Evolutionary conservation across 2,329 filamentous ascomycete species (phyloP).

Genomic region (Parastagonospora nodorum): DNA sequence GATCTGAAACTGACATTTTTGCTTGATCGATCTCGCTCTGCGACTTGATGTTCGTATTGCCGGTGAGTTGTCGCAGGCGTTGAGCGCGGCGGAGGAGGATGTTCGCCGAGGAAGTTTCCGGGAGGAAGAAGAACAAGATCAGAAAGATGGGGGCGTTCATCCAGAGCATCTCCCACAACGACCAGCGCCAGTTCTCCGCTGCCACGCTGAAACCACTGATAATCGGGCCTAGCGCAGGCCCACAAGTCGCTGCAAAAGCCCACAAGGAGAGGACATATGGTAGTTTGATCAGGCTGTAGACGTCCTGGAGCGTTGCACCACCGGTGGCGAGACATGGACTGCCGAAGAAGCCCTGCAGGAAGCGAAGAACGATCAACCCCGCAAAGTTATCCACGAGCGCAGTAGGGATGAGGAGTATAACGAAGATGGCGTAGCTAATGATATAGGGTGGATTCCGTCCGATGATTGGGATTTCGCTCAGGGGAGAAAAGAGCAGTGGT

Average conservation of each 20-base stretch:
- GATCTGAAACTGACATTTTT: conserved; percentile 42
- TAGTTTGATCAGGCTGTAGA: conserved; percentile 50
- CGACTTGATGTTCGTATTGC: conserved; percentile 69
- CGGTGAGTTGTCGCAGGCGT: conserved; percentile 71
- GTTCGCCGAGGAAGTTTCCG: conserved; percentile 83
- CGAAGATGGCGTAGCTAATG: conserved; percentile 69
- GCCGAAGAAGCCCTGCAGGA: conserved; percentile 48
- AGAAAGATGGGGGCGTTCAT: conserved; percentile 72
- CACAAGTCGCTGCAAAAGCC: conserved; percentile 55
- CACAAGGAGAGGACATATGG: conserved; percentile 52
- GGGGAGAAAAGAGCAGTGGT: conserved; percentile 67
- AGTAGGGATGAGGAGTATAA: conserved; percentile 68
- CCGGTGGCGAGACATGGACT: conserved; percentile 46
- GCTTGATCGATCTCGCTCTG: conserved; percentile 76
- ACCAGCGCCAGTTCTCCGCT: conserved; percentile 76
- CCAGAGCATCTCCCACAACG: conserved; percentile 87
- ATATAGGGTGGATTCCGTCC: conserved; percentile 73
- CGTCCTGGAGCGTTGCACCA: conserved; percentile 44
- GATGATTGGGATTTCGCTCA: conserved; percentile 69
- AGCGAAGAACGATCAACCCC: conserved; percentile 62
- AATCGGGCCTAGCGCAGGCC: conserved; percentile 68
- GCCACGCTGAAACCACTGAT: conserved; percentile 77
- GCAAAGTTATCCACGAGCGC: conserved; percentile 67
- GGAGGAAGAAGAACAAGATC: conserved; percentile 81
- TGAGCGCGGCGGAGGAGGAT: conserved; percentile 73